Base-by-base conservation (phyloP, 2,329 filamentous ascomycete genomes). In the Trichoderma simmonsii region DNA sequence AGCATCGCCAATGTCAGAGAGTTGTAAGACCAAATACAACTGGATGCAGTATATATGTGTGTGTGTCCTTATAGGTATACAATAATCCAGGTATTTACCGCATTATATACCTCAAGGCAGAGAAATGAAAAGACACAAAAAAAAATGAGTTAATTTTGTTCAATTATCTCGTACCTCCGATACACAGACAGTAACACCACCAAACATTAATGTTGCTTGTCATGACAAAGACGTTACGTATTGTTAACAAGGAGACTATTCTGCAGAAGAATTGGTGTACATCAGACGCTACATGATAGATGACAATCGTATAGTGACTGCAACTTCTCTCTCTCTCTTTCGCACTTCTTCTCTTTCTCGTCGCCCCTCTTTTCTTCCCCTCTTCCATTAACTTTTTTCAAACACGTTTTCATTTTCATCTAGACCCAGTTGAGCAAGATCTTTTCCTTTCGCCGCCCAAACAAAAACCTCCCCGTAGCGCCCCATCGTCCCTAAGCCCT, bases 261-360 rank as follows among this genome's bases (percentile, higher is more conserved):
- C 60, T 69, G 64, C 28, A 62, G 59, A 69, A 67, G 48, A 63
- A 63, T 39, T 72, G 63, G 59, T 69, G 60, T 72, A 72, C 70
- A 72, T 62, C 64, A 57, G 70, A 65, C 51, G 62, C 48, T 65
- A 67, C 48, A 57, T 68, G 65, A 68, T 54, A 24, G 39, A 62
- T 63, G 57, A 51, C 24, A 21, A 68, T 63, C 71, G 36, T 64
- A 67, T 71, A 60, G 36, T 24, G 63, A 24, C 56, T 54, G 59
- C 59, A 70, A 57, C 59, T 43, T 64, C 39, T 51, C 54, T 51
- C 54, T 26, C 15, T 28, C 18, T 26, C 54, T 24, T 36, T 28
- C 24, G 18, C 26, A 28, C n/a, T 34, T n/a, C 12, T 59, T 15
- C 6, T 18, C 21, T 65, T n/a, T 21, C 36, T 57, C 26, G 8